These are phyloP conservation scores for Phytomonas sp. DNA, from an alignment of 208 protist genomes.

Conservation along the genomic window DNA sequence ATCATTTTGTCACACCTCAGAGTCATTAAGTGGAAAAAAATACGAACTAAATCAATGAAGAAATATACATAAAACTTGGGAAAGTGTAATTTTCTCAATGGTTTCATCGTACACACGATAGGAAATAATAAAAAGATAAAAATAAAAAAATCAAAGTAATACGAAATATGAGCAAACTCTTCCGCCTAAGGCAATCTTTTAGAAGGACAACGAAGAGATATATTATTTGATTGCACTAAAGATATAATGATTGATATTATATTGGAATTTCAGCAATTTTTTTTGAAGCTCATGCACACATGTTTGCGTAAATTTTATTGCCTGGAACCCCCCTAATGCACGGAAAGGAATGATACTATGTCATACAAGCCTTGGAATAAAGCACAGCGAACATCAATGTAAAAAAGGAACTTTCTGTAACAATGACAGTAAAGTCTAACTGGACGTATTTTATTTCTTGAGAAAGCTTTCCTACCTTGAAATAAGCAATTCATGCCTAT, in stretches of 20 bases:
- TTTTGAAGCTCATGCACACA: background rate
- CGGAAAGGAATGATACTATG: background rate
- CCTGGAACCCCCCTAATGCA: background rate
- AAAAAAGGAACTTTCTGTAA: constrained; percentile 7
- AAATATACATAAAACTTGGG: background rate
- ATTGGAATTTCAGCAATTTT: background rate
- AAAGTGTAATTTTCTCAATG: background rate
- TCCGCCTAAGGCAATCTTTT: background rate
- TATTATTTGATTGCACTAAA: background rate
- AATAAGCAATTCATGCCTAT: background rate
- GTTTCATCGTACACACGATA: constrained; percentile 3
- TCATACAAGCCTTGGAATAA: background rate
- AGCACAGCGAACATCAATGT: background rate
- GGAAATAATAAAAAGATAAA: background rate
- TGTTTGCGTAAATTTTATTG: background rate
- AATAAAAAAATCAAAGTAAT: constrained; percentile 9
- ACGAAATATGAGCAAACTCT: constrained; percentile 1
- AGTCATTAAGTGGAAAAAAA: background rate
- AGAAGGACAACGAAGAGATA: background rate
- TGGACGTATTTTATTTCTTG: background rate
- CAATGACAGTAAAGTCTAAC: background rate
- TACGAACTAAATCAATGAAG: background rate
- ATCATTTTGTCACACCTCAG: background rate
- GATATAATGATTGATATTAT: background rate
- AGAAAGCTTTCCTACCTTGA: background rate